Base-by-base conservation (phyloP, 1,139 yeast genomes). In the Magnusiomyces fungicola region DNA sequence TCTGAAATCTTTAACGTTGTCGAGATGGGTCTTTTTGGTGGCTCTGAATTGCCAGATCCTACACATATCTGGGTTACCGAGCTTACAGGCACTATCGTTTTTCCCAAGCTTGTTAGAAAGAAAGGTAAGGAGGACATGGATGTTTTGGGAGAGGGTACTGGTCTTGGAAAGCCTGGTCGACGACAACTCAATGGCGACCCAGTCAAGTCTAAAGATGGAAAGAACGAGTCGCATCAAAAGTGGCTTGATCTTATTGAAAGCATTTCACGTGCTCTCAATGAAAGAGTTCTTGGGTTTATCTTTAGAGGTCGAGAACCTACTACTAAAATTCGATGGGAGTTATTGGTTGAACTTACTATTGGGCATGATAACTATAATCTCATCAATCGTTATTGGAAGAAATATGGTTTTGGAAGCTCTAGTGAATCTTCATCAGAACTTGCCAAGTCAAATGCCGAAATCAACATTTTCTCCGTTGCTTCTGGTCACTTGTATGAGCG, bases 401-500 rank as follows among this genome's bases (percentile, higher is more conserved):
- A 36, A 37, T 42, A 36, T 36, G 47, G 29, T 7, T 39, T 33
- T 48, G 43, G 38, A 33, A 37, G 23, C 2, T 18, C 43, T 33
- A 34, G n/a, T 45, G 46, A 22, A 42, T 49, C 30, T 36, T 48
- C 3, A 41, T 37, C 39, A 16, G 14, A 9, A 12, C 25, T 21
- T 3, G 53, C 53, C 33, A 55, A 59, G 36, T 58, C 61, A 37
- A 71, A 72, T 32, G 84, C 90, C 0, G 84, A 79, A 21, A 77
- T 90, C 48, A 87, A 92, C 63, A 81, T 90, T 36, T 89, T 88
- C 64, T 76, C 95, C 0, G 81, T 88, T 34, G 90, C 96, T 0
- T 79, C 89, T 54, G 95, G 95, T 0, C 83, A 77, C 50, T 65
- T 79, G 36, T 87, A 89, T 61, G 97, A 90, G 61, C 70, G 86